Evolutionary conservation across 805 yeast species (phyloP), one percentile per base, ranked within the genome.

Genomic region (Ogataea trehaloabstinens): DNA sequence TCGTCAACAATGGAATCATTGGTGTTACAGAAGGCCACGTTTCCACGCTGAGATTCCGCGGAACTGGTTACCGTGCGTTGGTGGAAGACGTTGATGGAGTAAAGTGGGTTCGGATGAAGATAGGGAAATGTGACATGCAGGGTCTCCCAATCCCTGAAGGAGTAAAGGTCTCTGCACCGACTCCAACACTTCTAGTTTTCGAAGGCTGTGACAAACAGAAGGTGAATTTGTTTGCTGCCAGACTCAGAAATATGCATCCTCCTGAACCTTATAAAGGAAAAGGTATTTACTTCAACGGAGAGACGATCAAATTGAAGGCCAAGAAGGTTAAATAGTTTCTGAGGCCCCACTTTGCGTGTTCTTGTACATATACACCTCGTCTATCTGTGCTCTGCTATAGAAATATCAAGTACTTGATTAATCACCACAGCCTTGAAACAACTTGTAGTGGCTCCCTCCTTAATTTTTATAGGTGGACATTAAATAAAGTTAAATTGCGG

Each of bases 201-300:
- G 95, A 87, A 66, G 98, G 99, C 19, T 68, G 80, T 31, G 83
- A 91, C 64, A 85, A 87, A 64, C 96, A 90, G 63, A 82, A 82
- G 58, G 90, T 93, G 34, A 83, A 79, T 57, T 72, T 82, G 38
- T 88, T 86, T 64, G 99, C 98, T 15, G 96, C 95, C 12, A 78
- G 79, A 41, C 72, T 93, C 49, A 82, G 98, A 63, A 78, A 77
- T 53, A 79, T 79, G 71, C 87, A 86, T 61, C 95, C 95, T 45
- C 99, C 99, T 32, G 99, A 93, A 68, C 97, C 97, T 28, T 93
- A 93, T 65, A 93, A 93, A 69, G 99, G 99, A 60, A 95, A 95
- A 54, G 99, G 99, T 58, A 84, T 93, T 35, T 93, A 84, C 60
- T 83, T 93, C 35, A 85, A 90, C 63, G 85, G 80, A 56, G 98